phyloP scores from a whole-genome alignment of 768 basidiomycete species.

The Wakefieldia striispora region DNA sequence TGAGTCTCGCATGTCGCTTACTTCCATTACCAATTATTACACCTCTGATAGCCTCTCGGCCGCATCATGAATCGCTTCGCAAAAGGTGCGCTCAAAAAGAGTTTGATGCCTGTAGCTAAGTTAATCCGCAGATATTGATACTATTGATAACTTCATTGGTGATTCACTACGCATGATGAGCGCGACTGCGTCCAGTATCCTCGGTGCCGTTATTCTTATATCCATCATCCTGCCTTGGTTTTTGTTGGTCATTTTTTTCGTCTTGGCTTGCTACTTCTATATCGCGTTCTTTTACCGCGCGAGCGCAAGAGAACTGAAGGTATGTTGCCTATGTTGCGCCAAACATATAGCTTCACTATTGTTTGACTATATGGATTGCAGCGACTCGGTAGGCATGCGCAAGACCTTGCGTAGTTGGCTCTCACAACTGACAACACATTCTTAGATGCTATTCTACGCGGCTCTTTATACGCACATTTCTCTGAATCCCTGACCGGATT shows the following conservation, averaged over 20 bases:
- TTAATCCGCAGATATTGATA: slow-evolving; percentile 57
- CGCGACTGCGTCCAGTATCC: slow-evolving; percentile 57
- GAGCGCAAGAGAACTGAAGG: slow-evolving; percentile 86
- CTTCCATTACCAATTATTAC: background rate
- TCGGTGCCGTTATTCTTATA: slow-evolving; percentile 78
- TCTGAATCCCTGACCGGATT: slow-evolving; percentile 87
- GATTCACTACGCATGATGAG: slow-evolving; percentile 76
- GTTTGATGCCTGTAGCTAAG: background rate
- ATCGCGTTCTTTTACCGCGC: slow-evolving; percentile 81
- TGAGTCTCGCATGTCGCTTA: slow-evolving; percentile 25
- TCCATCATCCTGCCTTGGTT: slow-evolving; percentile 82
- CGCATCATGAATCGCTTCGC: slow-evolving; percentile 90
- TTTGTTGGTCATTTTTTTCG: slow-evolving; percentile 65
- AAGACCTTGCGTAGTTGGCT: background rate
- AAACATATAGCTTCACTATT: no score
- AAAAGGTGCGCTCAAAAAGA: slow-evolving; percentile 46
- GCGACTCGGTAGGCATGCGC: slow-evolving; percentile 49
- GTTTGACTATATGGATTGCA: slow-evolving; percentile 18
- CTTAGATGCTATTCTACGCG: slow-evolving; percentile 79
- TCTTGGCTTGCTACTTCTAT: slow-evolving; percentile 62
- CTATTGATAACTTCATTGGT: slow-evolving; percentile 72
- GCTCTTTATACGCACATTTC: slow-evolving; percentile 88
- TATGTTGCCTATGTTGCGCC: slow-evolving; percentile 19
- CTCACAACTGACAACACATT: background rate
- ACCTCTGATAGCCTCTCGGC: slow-evolving; percentile 58